These are phyloP conservation scores for Gossypium davidsonii DNA, from an alignment of 441 rosid species.

Conservation along the genomic window DNA sequence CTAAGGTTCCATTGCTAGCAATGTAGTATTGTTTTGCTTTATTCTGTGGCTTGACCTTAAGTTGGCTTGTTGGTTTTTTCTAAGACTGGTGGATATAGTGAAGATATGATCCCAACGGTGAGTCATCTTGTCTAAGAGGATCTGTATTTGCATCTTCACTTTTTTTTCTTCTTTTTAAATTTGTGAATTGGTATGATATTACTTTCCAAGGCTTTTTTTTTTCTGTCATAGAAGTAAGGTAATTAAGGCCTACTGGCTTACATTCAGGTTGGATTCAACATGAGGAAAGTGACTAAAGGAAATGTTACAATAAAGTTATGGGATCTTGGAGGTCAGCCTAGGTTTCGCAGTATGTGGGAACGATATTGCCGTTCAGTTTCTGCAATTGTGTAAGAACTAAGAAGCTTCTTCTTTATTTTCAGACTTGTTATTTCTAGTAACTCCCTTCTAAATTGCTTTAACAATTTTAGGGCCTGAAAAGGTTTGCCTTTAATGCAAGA, in stretches of 20 bases:
- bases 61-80: conserved; percentile 24
- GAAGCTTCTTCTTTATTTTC: conserved; percentile 14
- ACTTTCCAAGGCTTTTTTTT: background rate
- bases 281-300: conserved; percentile 75
- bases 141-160: background rate
- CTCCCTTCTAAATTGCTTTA: background rate
- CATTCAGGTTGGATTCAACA: conserved; percentile 65
- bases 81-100: conserved; percentile 75
- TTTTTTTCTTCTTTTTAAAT: background rate
- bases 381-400: conserved; percentile 66
- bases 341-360: conserved; percentile 99
- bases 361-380: conserved; percentile 85
- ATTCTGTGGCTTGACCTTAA: conserved; percentile 8
- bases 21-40: background rate
- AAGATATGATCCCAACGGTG: conserved; percentile 78
- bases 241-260: background rate
- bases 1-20: background rate
- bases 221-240: background rate
- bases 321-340: conserved; percentile 85
- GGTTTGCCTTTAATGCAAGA: background rate
- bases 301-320: conserved; percentile 67
- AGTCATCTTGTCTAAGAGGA: conserved; percentile 16
- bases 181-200: background rate
- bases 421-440: background rate
- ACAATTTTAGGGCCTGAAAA: background rate